Evolutionary conservation across 805 yeast genomes (phyloP).

Genomic region (Metschnikowia borealis): DNA sequence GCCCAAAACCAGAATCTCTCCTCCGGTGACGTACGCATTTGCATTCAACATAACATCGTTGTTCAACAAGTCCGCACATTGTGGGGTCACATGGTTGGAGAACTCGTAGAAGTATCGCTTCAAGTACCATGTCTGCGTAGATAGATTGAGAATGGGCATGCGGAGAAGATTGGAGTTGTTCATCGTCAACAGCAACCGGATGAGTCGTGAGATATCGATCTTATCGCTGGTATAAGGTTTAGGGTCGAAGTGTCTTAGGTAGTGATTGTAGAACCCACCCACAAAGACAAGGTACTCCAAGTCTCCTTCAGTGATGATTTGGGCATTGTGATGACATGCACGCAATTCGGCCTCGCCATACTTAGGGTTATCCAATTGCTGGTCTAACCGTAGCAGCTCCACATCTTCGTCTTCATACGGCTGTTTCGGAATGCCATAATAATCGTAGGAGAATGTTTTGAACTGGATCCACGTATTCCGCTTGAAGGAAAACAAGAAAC

Average conservation of each 20-base stretch:
- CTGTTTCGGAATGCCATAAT: conserved; percentile 24
- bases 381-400: conserved; percentile 20
- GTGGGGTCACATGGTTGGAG: conserved; percentile 18
- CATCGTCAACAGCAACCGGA: conserved; percentile 26
- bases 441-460: conserved; percentile 34
- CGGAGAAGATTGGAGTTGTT: conserved; percentile 29
- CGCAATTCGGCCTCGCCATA: conserved; percentile 39
- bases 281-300: conserved; percentile 33
- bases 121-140: conserved; percentile 41
- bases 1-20: conserved; percentile 30
- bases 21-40: conserved; percentile 28
- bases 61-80: conserved; percentile 21
- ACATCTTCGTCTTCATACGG: conserved; percentile 31
- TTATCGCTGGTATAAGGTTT: conserved; percentile 29
- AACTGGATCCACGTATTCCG: conserved; percentile 33
- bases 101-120: conserved; percentile 30
- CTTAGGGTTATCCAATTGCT: conserved; percentile 24
- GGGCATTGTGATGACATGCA: conserved; percentile 39
- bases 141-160: conserved; percentile 33
- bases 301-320: conserved; percentile 30
- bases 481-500: conserved; percentile 30
- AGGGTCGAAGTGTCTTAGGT: conserved; percentile 29
- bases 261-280: conserved; percentile 40
- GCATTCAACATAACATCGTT: conserved; percentile 24
- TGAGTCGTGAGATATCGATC: conserved; percentile 32